Evolutionary conservation across 768 basidiomycete species (phyloP).

Genomic region (Megacollybia marginata): DNA sequence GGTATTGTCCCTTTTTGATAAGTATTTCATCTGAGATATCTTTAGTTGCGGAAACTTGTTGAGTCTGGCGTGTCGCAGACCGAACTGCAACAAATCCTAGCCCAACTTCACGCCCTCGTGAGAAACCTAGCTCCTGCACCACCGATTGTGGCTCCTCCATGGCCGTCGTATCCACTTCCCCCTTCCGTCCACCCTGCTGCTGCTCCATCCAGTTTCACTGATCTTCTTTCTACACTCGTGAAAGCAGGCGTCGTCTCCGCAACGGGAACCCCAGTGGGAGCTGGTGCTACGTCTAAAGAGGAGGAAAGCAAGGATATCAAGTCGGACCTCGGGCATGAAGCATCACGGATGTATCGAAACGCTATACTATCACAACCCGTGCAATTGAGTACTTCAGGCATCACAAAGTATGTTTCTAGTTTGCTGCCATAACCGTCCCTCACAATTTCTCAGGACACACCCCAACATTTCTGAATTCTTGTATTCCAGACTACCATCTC

Average conservation of each 20-base stretch:
- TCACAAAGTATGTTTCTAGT: slow-evolving; percentile 49
- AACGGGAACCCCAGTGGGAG: slow-evolving; percentile 35
- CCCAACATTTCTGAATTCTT: slow-evolving; percentile 59
- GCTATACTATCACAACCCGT: slow-evolving; percentile 53
- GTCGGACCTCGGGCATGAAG: slow-evolving; percentile 32
- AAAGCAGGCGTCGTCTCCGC: slow-evolving; percentile 73
- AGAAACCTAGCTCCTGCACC: slow-evolving; percentile 28
- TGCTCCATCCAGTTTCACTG: slow-evolving; percentile 38
- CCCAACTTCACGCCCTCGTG: slow-evolving; percentile 58
- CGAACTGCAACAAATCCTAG: slow-evolving; percentile 70
- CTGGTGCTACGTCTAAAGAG: slow-evolving; percentile 34
- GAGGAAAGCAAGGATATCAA: slow-evolving; percentile 17
- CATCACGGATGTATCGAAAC: slow-evolving; percentile 50
- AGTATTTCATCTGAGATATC: slow-evolving; percentile 6
- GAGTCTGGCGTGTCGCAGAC: slow-evolving; percentile 76
- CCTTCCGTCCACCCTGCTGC: slow-evolving; percentile 9
- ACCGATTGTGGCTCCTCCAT: slow-evolving; percentile 7
- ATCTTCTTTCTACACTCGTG: slow-evolving; percentile 59
- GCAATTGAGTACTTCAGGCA: slow-evolving; percentile 59
- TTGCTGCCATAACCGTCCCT: neutral
- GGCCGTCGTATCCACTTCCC: slow-evolving; percentile 13
- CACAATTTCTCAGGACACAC: slow-evolving; percentile 35
- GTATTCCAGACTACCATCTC: slow-evolving; percentile 66
- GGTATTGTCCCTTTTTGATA: slow-evolving; percentile 34
- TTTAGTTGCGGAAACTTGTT: slow-evolving; percentile 62